Evolutionary conservation across 352 stramenopile species (phyloP).

Genomic region (Phytophthora colocasiae): DNA sequence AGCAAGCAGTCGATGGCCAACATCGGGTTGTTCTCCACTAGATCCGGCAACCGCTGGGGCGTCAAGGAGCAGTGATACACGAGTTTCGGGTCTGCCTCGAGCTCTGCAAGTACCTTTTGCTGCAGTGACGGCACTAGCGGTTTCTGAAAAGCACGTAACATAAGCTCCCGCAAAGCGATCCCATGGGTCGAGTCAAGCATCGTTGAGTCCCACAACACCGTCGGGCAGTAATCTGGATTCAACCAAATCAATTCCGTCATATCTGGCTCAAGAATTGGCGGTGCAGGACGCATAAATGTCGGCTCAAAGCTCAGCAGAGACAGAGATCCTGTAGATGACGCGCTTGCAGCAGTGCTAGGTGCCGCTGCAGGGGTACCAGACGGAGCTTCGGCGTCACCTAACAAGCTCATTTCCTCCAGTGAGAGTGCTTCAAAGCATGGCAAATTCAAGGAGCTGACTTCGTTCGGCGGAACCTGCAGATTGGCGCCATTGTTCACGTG

Average conservation of each 20-base stretch:
- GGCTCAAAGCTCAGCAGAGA: conserved; percentile 90
- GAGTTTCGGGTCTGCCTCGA: conserved; percentile 90
- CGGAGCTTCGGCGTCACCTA: conserved; percentile 37
- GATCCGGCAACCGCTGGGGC: conserved; percentile 93
- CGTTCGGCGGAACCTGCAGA: conserved; percentile 68
- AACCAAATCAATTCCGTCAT: conserved; percentile 93
- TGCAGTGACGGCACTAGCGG: conserved; percentile 89
- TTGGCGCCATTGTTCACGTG: conserved; percentile 84
- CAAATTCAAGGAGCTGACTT: conserved; percentile 73
- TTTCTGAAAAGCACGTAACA: conserved; percentile 91
- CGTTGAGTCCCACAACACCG: conserved; percentile 90
- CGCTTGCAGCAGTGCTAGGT: conserved; percentile 33
- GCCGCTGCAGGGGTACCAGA: conserved; percentile 32
- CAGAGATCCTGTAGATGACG: conserved; percentile 51
- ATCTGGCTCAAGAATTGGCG: conserved; percentile 86
- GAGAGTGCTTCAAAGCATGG: conserved; percentile 78
- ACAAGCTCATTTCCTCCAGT: conserved; percentile 75
- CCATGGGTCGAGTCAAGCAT: conserved; percentile 90
- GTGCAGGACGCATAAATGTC: conserved; percentile 87
- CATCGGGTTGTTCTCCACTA: conserved; percentile 99
- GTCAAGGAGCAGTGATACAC: conserved; percentile 94
- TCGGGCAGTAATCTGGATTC: conserved; percentile 92
- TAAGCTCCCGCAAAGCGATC: conserved; percentile 89
- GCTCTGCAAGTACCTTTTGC: conserved; percentile 90
- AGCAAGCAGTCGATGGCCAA: conserved; percentile 97